These are phyloP conservation scores for Closterium sp. DNA, from an alignment of 139 green algal genomes.

Conservation along the genomic window DNA sequence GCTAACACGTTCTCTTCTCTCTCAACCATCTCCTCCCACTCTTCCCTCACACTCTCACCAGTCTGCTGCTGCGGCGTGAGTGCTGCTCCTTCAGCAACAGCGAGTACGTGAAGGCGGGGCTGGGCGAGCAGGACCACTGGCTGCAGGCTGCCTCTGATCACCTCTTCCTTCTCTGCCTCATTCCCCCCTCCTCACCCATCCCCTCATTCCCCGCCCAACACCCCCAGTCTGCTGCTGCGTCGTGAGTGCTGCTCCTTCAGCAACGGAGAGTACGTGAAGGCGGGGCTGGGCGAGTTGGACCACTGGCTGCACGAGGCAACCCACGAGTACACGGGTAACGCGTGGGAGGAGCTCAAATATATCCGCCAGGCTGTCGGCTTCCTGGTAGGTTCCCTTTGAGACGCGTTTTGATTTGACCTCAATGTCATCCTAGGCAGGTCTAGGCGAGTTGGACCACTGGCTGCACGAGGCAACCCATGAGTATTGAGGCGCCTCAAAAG, in stretches of 20 bases:
- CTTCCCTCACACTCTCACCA: background rate
- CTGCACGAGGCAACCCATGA: conserved; percentile 71
- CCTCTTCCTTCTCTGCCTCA: background rate
- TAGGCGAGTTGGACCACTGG: conserved; percentile 91
- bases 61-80: background rate
- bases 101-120: background rate
- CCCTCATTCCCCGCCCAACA: no score
- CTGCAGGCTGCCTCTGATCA: conserved; percentile 57
- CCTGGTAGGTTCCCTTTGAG: conserved; percentile 51
- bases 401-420: background rate
- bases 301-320: conserved; percentile 82
- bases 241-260: conserved; percentile 99
- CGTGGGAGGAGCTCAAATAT: conserved; percentile 91
- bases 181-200: background rate
- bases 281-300: conserved; percentile 89
- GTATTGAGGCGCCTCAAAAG: conserved; percentile 10
- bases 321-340: conserved; percentile 72
- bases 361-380: conserved; percentile 93
- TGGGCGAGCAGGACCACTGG: conserved; percentile 89
- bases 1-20: conserved; percentile 69
- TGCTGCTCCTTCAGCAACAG: background rate
- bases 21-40: conserved; percentile 65
- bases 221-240: conserved; percentile 88
- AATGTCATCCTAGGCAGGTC: background rate
- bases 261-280: conserved; percentile 99